Evolutionary conservation across 2,329 filamentous ascomycete species (phyloP).

Genomic region (Venturia aucupariae): DNA sequence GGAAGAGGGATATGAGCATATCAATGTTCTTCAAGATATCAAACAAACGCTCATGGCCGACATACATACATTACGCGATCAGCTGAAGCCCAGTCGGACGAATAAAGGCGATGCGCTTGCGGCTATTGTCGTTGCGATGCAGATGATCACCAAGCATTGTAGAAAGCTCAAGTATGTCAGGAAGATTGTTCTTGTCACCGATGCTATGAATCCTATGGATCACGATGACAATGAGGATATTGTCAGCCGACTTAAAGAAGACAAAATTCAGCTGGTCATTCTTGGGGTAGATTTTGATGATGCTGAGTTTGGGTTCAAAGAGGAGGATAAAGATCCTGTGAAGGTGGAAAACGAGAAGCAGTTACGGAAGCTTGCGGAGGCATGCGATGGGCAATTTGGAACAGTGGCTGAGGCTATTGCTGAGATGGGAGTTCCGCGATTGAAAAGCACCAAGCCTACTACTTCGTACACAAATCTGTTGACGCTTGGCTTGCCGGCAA

Average conservation of each 20-base stretch:
- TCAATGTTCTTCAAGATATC: slow-evolving; percentile 58
- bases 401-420: slow-evolving; percentile 79
- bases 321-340: slow-evolving; percentile 64
- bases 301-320: slow-evolving; percentile 69
- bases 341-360: slow-evolving; percentile 63
- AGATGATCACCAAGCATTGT: slow-evolving; percentile 74
- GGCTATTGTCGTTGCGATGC: slow-evolving; percentile 72
- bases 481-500: slow-evolving; percentile 66
- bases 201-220: slow-evolving; percentile 66
- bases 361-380: slow-evolving; percentile 55
- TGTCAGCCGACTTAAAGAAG: slow-evolving; percentile 61
- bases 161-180: slow-evolving; percentile 74
- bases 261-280: slow-evolving; percentile 67
- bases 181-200: slow-evolving; percentile 76
- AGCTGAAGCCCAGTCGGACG: slow-evolving; percentile 59
- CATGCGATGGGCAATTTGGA: slow-evolving; percentile 66
- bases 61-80: slow-evolving; percentile 46
- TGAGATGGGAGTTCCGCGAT: slow-evolving; percentile 64
- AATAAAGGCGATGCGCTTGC: slow-evolving; percentile 72
- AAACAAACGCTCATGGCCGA: slow-evolving; percentile 48
- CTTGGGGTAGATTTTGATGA: slow-evolving; percentile 47
- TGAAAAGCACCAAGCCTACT: slow-evolving; percentile 68
- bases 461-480: slow-evolving; percentile 72
- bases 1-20: slow-evolving; percentile 68
- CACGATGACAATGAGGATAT: slow-evolving; percentile 63